These are phyloP conservation scores for Acanthamoeba divionensis DNA, from an alignment of 208 protist genomes.

Conservation along the genomic window DNA sequence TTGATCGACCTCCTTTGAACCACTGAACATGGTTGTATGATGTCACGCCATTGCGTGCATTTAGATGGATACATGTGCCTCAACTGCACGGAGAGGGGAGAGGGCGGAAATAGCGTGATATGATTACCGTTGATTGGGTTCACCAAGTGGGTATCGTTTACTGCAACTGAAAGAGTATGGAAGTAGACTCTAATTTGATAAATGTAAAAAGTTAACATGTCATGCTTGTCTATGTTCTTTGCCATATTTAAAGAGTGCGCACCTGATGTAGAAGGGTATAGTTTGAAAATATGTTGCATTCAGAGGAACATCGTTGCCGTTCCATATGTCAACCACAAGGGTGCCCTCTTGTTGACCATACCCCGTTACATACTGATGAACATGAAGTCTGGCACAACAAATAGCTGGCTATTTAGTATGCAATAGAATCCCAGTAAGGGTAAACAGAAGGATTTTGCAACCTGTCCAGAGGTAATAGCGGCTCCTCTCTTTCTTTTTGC, in stretches of 20 bases:
- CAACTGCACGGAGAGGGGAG: no score
- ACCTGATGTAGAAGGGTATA: not conserved
- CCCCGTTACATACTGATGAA: not conserved
- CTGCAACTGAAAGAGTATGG: slow-evolving; percentile 11
- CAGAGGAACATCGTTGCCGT: not conserved
- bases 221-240: not conserved
- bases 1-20: no score
- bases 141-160: slow-evolving; percentile 32
- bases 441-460: not conserved
- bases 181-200: not conserved
- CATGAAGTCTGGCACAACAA: not conserved
- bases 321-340: not conserved
- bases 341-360: slow-evolving; percentile 22
- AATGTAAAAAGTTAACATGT: not conserved
- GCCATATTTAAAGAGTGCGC: not conserved
- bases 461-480: not conserved
- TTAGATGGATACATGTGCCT: no score
- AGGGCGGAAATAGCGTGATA: no score
- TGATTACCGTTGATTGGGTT: no score
- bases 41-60: no score
- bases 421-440: not conserved
- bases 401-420: not conserved
- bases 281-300: not conserved
- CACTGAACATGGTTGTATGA: no score
- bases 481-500: not conserved